Evolutionary conservation across 768 basidiomycete species (phyloP), one percentile per base, ranked within the genome.

Genomic region (Clavulina sp.): DNA sequence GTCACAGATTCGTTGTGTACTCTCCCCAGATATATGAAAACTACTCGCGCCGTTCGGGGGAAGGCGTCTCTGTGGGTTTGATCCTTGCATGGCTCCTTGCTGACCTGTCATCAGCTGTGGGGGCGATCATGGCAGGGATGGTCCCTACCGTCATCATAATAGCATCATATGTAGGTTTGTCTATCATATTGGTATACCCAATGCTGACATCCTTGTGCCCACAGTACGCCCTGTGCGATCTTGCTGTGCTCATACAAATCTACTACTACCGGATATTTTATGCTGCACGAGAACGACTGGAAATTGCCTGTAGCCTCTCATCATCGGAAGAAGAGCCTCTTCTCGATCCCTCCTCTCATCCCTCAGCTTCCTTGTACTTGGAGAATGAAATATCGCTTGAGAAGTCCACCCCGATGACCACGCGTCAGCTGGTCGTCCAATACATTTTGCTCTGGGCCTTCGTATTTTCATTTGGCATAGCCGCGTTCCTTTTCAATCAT

Each of bases 1-100:
- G 26, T 13, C 16, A 9, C 56, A 87, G 91, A 91, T 70, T 92
- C 48, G 73, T 92, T 16, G 89, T 93, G 4, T 92, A 88, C 64
- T 78, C 85, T 5, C 91, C 92, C 23, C 86, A 91, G 63, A 75
- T 95, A 48, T 75, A 81, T 61, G 84, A 95, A 64, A 96, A 95
- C 60, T 91, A 85, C 63, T 66, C 70, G 41, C 68, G 84, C 5
- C 77, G 95, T 66, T 89, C 84, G 18, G 95, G 92, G 41, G 93
- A 99, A 64, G 92, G 88, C 21, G 67, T 97, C 44, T 86, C 83
- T 55, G 73, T 95, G 29, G 60, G 74, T 24, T 97, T 93, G 65
- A 74, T 93, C 33, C 60, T 83, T 51, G 75, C 83, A 63, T 91
- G 86, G 87, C 70, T 89, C 5, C 59, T 79, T 6, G 88, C 87